Base-by-base conservation (phyloP, 441 rosid species). In the Bruguiera hainesii region DNA sequence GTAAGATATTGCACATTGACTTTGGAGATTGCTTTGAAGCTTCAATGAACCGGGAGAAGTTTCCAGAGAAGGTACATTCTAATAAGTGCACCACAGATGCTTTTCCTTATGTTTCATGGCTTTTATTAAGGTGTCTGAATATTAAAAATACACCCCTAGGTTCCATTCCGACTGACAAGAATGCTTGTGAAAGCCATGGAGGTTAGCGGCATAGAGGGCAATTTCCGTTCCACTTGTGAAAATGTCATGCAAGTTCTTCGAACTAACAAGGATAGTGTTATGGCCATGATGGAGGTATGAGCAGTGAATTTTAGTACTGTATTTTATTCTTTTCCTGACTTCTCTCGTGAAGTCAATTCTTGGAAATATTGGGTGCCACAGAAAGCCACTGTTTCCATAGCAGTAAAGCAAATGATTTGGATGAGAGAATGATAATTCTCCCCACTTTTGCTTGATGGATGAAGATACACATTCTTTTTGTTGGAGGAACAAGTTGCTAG, bases 131-230 rank as follows among this genome's bases (percentile, higher is more conserved):
- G 13, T 3, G 5, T 42, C 48, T 42, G 48, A 42, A 42, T 11
- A 42, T 13, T 1, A 42, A 42, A 13, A 42, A 0, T 42, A 13
- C 48, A 42, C 16, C 48, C 48, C 48, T 66, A 96, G 99, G 98
- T 96, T 56, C 99, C 99, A 25, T 96, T 96, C 80, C 97, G 99
- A 50, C 82, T 93, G 90, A 96, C 99, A 50, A 91, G 99, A 85
- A 96, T 96, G 99, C 98, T 96, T 73, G 98, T 93, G 72, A 96
- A 93, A 83, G 99, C 99, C 63, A 96, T 96, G 99, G 99, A 93
- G 83, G 98, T 96, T 57, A 89, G 99, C 78, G 98, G 99, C 70
- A 86, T 93, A 39, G 99, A 96, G 80, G 99, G 99, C 62, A 96
- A 89, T 66, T 96, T 96, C 74, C 93, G 95, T n/a, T 86, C 90